These are phyloP conservation scores for Candida nemodendra DNA, from an alignment of 805 yeast genomes.

Conservation along the genomic window DNA sequence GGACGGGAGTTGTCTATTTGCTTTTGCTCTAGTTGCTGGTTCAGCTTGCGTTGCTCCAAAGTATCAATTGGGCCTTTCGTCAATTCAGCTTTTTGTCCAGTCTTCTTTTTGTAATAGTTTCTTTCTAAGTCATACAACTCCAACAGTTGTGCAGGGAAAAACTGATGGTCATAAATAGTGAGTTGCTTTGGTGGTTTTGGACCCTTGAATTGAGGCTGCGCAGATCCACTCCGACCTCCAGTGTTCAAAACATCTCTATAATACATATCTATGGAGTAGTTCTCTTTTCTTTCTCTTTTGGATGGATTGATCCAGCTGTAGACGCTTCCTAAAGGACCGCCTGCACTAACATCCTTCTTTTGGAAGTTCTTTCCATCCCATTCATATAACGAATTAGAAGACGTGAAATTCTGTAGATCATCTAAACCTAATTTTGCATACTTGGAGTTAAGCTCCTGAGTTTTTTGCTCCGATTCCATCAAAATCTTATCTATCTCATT, in stretches of 20 bases:
- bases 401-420: constrained; percentile 73
- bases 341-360: constrained; percentile 51
- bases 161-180: constrained; percentile 85
- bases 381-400: constrained; percentile 66
- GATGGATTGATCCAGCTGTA: constrained; percentile 82
- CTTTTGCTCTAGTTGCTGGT: constrained; percentile 52
- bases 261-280: constrained; percentile 84
- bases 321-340: constrained; percentile 32
- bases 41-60: constrained; percentile 20
- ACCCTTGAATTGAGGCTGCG: constrained; percentile 44
- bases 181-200: constrained; percentile 86
- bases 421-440: constrained; percentile 69
- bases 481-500: constrained; percentile 66
- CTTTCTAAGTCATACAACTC: constrained; percentile 81
- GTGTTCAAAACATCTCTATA: constrained; percentile 53
- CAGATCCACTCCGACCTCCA: constrained; percentile 53
- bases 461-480: constrained; percentile 59
- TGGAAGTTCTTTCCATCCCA: constrained; percentile 87
- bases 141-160: constrained; percentile 72
- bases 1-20: constrained; percentile 78
- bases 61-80: constrained; percentile 47
- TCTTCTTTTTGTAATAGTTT: constrained; percentile 68
- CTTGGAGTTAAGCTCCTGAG: constrained; percentile 58
- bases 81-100: constrained; percentile 61
- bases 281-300: constrained; percentile 79